Evolutionary conservation across 1,139 yeast species (phyloP), one percentile per base, ranked within the genome.

Genomic region (Yamadazyma dushanensis): DNA sequence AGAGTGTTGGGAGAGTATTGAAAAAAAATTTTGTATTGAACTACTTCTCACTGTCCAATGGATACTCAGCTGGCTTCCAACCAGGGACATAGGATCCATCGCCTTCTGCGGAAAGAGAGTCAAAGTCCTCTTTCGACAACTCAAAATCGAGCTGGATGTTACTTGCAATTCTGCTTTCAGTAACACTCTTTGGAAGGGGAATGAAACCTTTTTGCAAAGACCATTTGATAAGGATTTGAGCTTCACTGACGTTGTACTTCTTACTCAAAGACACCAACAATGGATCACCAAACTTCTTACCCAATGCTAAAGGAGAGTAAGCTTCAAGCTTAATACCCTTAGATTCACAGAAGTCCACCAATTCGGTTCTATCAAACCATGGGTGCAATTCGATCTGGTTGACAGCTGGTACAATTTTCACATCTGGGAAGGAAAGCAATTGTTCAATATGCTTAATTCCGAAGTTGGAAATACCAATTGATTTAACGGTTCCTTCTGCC

Each of bases 391-490:
- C 26, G 13, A 24, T 14, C 9, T 24, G 26, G 16, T 24, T 86
- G 95, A 81, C 80, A 31, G 66, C 74, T 1, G 90, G 90, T 32
- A 60, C 47, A 13, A 50, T 46, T 31, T 60, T 58, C n/a, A 54
- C 35, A 32, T 68, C 75, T 34, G 74, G 72, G 35, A 75, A 71
- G 24, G 62, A 61, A 41, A 82, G 64, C 36, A 71, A 49, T 28
- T 56, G 56, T 44, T 81, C 34, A 9, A 24, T 13, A 16, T 19
- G 25, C 13, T 25, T 9, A 3, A 31, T 28, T 7, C 32, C 40
- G 60, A 78, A 81, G 66, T 87, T 87, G 32, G 90, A 83, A 26
- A 86, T 87, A 54, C 95, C 96, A 51, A 86, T 73, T 25, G 90
- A 75, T 57, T 68, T 78, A 32, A 76, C 40, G 59, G 78, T 73